Base-by-base conservation (phyloP, 2,329 filamentous ascomycete genomes). In the Ophiostoma himal-ulmi region DNA sequence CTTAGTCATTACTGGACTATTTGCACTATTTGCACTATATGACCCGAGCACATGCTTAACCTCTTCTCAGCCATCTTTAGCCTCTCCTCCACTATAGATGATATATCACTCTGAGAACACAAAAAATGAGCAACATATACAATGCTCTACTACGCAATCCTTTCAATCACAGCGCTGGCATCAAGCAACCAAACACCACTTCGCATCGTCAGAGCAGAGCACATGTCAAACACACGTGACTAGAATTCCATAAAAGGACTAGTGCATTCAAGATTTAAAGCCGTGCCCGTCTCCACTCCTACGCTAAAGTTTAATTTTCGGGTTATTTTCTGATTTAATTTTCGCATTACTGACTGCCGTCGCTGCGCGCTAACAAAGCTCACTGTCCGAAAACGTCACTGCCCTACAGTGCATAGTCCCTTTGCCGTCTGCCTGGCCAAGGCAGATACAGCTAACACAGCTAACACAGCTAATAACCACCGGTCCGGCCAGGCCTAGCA, bases 281-380 rank as follows among this genome's bases (percentile, higher is more conserved):
- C 52, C 52, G 52, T 48, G 52, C 10, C 11, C 11, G 44, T 57
- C 52, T 26, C 52, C 52, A 57, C 52, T 57, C 52, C n/a, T 57
- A n/a, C n/a, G n/a, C n/a, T 57, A 57, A 57, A 30, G 52, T 57
- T 26, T 57, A 57, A 57, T 57, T 57, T 57, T 57, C 52, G 52
- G 52, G 17, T 57, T 48, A 48, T 48, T 57, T 57, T 57, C 30
- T 5, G n/a, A 26, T 11, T 57, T 57, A 30, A 30, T 57, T 26
- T 57, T 44, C 39, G 39, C 4, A 17, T 57, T 48, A 57, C 17
- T 48, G 20, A 14, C 41, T 48, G 41, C 41, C 41, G 10, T 26
- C 14, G 52, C n/a, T n/a, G 11, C 26, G 22, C 52, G 52, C 52
- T 57, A 57, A 26, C 52, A 57, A n/a, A 41, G 39, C 39, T 41